Evolutionary conservation across 2,329 filamentous ascomycete species (phyloP).

Genomic region (Scorias spongiosa): DNA sequence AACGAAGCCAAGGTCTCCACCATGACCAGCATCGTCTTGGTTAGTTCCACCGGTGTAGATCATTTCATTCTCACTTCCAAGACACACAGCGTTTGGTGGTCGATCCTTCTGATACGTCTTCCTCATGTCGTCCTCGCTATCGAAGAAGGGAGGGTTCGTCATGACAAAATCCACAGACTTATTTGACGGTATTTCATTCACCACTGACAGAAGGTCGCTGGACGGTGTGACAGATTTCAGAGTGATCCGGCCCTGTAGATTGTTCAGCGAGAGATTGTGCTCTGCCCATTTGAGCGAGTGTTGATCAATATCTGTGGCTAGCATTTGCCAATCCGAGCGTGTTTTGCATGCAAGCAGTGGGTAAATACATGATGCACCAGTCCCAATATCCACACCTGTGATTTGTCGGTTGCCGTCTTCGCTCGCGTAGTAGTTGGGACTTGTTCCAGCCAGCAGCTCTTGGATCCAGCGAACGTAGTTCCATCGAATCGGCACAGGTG

Average conservation of each 20-base stretch:
- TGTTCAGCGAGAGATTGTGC: conserved; percentile 53
- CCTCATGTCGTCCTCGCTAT: conserved; percentile 53
- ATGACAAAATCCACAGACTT: conserved; percentile 63
- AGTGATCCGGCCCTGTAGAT: conserved; percentile 46
- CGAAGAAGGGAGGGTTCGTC: conserved; percentile 92
- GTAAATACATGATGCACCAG: conserved; percentile 84
- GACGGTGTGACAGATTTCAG: conserved; percentile 44
- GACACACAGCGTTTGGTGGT: conserved; percentile 53
- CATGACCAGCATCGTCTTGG: conserved; percentile 20
- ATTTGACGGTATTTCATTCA: conserved; percentile 37
- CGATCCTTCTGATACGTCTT: conserved; percentile 37
- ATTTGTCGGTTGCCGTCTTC: conserved; percentile 40
- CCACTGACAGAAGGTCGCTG: conserved; percentile 44
- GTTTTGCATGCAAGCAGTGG: conserved; percentile 62
- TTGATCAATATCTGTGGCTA: conserved; percentile 54
- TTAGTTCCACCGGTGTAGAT: conserved; percentile 27
- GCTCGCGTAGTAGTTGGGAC: conserved; percentile 28
- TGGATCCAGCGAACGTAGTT: conserved; percentile 90
- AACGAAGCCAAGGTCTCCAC: conserved; percentile 67
- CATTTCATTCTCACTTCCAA: conserved; percentile 74
- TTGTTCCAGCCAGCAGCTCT: conserved; percentile 57
- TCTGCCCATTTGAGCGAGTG: conserved; percentile 51
- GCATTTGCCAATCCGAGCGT: conserved; percentile 46
- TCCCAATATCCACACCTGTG: conserved; percentile 50
- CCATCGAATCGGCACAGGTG: conserved; percentile 54